A percentile compares a stretch with the other conserved stretches of the same genome.
Evolutionary conservation across 73 alveolate species (phyloP).

Genomic region (Symbiodinium pilosum): DNA sequence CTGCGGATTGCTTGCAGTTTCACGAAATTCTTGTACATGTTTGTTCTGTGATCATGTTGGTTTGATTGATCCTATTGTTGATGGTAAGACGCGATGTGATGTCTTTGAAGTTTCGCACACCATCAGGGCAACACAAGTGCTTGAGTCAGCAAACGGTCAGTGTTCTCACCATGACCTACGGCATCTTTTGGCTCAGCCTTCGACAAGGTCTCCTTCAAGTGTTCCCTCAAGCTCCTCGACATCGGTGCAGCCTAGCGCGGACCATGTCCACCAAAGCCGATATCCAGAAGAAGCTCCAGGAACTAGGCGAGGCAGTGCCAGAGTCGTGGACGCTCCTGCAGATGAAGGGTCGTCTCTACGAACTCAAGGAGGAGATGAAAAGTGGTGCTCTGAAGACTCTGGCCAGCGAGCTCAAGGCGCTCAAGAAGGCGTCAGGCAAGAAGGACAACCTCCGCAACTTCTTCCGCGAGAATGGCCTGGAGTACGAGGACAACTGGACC

Average conservation of each 20-base stretch:
- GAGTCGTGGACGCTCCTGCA: neutral
- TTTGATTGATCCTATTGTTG: too few relatives aligned
- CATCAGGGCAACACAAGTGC: too few relatives aligned
- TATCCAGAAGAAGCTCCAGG: neutral
- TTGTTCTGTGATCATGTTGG: too few relatives aligned
- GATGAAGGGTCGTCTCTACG: neutral
- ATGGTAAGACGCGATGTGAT: too few relatives aligned
- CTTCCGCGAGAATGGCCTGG: neutral
- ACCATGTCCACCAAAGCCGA: neutral
- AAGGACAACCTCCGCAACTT: neutral
- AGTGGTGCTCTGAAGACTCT: too few relatives aligned
- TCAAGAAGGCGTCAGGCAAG: neutral
- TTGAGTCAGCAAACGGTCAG: too few relatives aligned
- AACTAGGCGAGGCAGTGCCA: neutral
- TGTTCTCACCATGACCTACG: too few relatives aligned
- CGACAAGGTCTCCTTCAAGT: neutral
- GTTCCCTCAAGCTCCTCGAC: neutral
- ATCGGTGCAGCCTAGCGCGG: neutral
- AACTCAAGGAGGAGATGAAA: neutral
- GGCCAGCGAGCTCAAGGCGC: neutral
- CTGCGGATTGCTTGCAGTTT: too few relatives aligned
- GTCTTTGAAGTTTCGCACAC: too few relatives aligned
- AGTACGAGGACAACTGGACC: neutral
- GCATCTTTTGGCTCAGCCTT: neutral
- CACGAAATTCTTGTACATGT: too few relatives aligned